Conservation (phyloP, 1,284 basidiomycete genomes). For the Ganoderma multipileum region DNA sequence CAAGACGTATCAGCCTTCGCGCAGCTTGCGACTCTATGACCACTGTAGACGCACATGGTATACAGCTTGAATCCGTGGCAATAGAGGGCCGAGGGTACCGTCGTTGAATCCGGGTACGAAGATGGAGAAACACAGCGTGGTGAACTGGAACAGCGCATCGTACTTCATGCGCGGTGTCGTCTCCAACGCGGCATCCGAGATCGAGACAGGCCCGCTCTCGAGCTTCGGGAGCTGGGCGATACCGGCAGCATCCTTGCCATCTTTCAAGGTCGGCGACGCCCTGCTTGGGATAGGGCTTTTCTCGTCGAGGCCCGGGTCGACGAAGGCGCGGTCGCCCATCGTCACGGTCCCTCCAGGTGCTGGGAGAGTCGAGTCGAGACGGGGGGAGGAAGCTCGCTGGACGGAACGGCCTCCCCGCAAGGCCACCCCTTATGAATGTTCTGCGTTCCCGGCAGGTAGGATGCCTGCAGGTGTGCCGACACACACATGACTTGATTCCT, state of each 20-base stretch:
- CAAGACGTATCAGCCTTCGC: neutral
- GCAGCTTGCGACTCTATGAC: neutral
- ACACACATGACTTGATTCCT: slow-evolving; percentile 9
- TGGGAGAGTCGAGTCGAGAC: neutral
- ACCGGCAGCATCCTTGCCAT: neutral
- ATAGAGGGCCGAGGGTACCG: slow-evolving; percentile 62
- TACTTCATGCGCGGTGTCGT: slow-evolving; percentile 27
- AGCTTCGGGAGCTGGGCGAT: slow-evolving; percentile 8
- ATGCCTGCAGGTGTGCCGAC: slow-evolving; percentile 5
- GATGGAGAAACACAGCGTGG: slow-evolving; percentile 47
- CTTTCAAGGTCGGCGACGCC: slow-evolving; percentile 13
- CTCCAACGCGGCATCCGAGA: neutral
- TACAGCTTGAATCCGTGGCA: slow-evolving; percentile 59
- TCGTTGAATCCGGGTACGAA: slow-evolving; percentile 69
- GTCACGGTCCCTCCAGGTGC: neutral
- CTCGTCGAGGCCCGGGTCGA: slow-evolving; percentile 11
- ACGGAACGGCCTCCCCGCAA: neutral
- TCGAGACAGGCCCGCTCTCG: slow-evolving; percentile 1
- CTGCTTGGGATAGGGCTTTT: slow-evolving; percentile 13
- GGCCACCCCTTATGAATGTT: neutral
- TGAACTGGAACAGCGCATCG: slow-evolving; percentile 43
- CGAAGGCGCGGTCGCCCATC: slow-evolving; percentile 4
- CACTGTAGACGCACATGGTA: slow-evolving; percentile 49
- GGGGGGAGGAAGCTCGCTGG: neutral
- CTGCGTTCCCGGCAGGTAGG: neutral